Evolutionary conservation across 2,329 filamentous ascomycete genomes (phyloP).

Genomic region (Phymatotrichopsis omnivora): DNA sequence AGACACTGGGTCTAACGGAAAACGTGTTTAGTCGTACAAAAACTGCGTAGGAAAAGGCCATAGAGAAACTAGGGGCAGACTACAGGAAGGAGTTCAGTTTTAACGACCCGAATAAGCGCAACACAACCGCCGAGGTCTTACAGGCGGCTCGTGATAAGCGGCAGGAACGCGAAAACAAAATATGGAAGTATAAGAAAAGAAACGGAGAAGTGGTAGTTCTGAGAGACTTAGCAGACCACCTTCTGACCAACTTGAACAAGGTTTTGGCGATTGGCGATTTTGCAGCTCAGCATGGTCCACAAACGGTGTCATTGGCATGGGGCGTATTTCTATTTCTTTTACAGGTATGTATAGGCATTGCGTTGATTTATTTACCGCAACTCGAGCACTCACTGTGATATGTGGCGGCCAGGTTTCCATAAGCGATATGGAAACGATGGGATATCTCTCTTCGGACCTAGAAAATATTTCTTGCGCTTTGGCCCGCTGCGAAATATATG

Average conservation of each 20-base stretch:
- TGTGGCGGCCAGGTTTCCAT: constrained; percentile 12
- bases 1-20: no score
- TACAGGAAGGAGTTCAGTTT: neutral
- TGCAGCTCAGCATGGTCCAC: constrained; percentile 28
- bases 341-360: constrained; percentile 17
- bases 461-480: constrained; percentile 17
- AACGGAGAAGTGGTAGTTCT: neutral
- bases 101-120: neutral
- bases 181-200: constrained; percentile 1
- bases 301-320: constrained; percentile 30
- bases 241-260: constrained; percentile 28
- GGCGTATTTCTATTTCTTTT: constrained; percentile 30
- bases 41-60: constrained; percentile 1
- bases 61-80: neutral
- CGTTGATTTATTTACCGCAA: neutral
- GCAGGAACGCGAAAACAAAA: neutral
- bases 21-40: neutral
- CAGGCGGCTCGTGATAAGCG: neutral
- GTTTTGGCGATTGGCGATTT: constrained; percentile 30
- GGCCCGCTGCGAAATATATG: constrained; percentile 23
- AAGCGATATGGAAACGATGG: constrained; percentile 14
- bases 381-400: no score
- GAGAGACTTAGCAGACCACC: constrained; percentile 24
- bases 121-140: neutral
- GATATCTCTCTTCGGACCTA: constrained; percentile 5